Evolutionary conservation across 2,329 filamentous ascomycete genomes (phyloP).

Genomic region (Botrytis cinerea): DNA sequence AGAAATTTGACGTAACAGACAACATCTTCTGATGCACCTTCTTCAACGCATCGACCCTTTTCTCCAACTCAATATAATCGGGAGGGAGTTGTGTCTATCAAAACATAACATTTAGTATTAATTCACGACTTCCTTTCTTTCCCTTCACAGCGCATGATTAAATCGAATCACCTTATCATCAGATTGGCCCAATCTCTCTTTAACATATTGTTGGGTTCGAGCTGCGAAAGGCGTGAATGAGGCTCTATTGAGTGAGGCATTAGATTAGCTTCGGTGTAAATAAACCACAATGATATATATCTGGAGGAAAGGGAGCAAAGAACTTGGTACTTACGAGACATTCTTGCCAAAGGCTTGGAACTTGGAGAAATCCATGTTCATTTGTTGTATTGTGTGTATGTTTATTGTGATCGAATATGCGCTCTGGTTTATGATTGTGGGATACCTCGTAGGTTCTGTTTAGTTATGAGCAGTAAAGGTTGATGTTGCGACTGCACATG

Average conservation of each 20-base stretch:
- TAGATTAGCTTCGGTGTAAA: constrained; percentile 37
- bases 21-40: constrained; percentile 97
- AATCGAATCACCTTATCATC: constrained; percentile 75
- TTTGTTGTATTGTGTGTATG: neutral
- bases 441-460: neutral
- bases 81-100: constrained; percentile 89
- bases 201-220: constrained; percentile 94
- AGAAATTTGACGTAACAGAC: constrained; percentile 92
- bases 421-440: neutral
- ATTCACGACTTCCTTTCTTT: neutral
- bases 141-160: neutral
- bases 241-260: constrained; percentile 58
- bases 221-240: constrained; percentile 90
- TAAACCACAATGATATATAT: constrained; percentile 6
- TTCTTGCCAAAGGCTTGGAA: constrained; percentile 71
- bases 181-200: constrained; percentile 92
- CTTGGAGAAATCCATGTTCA: constrained; percentile 60
- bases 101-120: constrained; percentile 8
- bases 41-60: constrained; percentile 96
- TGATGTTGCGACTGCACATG: constrained; percentile 23
- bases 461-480: constrained; percentile 22
- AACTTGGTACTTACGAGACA: constrained; percentile 55
- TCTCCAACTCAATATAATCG: constrained; percentile 98
- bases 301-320: constrained; percentile 32
- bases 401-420: neutral